These are phyloP conservation scores for Trichophyton simii DNA, from an alignment of 2,329 filamentous ascomycete species.

Conservation along the genomic window DNA sequence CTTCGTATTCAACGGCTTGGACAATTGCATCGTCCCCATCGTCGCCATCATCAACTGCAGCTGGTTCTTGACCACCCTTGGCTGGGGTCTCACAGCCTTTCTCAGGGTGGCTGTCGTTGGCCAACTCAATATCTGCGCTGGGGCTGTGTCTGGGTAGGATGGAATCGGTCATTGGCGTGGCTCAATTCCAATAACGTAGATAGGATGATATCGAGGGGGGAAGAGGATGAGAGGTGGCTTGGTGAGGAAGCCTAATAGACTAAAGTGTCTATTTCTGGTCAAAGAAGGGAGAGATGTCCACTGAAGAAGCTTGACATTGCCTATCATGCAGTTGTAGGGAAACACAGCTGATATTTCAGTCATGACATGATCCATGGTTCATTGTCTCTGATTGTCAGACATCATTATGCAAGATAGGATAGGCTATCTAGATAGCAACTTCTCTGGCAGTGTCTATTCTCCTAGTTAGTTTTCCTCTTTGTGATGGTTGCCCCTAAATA, in stretches of 20 bases:
- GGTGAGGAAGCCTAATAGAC: not conserved
- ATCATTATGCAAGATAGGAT: not conserved
- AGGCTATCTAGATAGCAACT: too few species aligned
- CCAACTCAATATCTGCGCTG: not conserved
- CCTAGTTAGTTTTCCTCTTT: too few species aligned
- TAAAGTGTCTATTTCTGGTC: not conserved
- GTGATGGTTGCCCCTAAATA: too few species aligned
- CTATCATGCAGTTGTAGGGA: not conserved
- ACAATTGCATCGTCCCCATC: constrained; percentile 16
- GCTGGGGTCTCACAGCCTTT: not conserved
- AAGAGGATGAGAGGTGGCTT: not conserved
- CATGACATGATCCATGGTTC: not conserved
- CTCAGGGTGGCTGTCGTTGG: not conserved
- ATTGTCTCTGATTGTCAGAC: not conserved
- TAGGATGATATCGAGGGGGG: not conserved
- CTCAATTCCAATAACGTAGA: not conserved
- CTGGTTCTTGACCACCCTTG: not conserved
- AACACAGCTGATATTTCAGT: not conserved
- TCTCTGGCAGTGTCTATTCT: too few species aligned
- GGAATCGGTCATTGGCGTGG: not conserved
- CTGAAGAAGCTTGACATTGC: not conserved
- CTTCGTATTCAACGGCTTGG: constrained; percentile 32
- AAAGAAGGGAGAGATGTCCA: not conserved
- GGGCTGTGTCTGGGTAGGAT: not conserved
- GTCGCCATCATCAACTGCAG: not conserved